Percentiles rank a stretch among this genome's conserved stretches.
Evolutionary conservation across 2,329 filamentous ascomycete genomes (phyloP).

Genomic region (Xylariaceae sp.): DNA sequence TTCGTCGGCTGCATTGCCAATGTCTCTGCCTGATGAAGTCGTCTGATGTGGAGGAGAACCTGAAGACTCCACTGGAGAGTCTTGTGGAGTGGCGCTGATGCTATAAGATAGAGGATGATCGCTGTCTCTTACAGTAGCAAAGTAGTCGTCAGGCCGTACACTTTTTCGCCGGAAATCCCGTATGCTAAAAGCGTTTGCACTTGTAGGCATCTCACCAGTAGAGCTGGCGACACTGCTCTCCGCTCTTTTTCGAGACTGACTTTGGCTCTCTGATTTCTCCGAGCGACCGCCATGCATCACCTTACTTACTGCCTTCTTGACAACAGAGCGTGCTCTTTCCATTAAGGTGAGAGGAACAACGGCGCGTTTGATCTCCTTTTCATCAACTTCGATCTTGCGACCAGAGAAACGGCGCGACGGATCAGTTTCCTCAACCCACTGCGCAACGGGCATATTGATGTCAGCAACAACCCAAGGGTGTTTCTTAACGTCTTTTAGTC

Average conservation of each 20-base stretch:
- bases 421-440: slow-evolving; percentile 94
- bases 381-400: slow-evolving; percentile 86
- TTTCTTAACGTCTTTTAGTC: slow-evolving; percentile 84
- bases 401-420: slow-evolving; percentile 72
- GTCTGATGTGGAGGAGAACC: slow-evolving; percentile 36
- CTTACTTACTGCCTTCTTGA: slow-evolving; percentile 62
- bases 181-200: slow-evolving; percentile 47
- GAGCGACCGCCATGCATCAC: slow-evolving; percentile 56
- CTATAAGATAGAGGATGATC: slow-evolving; percentile 75
- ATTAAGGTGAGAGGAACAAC: slow-evolving; percentile 86
- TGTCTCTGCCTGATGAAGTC: slow-evolving; percentile 35
- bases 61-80: slow-evolving; percentile 33
- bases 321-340: slow-evolving; percentile 73
- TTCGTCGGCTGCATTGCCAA: slow-evolving; percentile 33
- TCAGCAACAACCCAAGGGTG: slow-evolving; percentile 86
- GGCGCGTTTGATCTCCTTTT: slow-evolving; percentile 80
- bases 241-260: slow-evolving; percentile 49
- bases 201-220: slow-evolving; percentile 48
- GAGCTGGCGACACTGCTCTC: slow-evolving; percentile 62
- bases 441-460: slow-evolving; percentile 60
- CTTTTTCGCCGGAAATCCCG: slow-evolving; percentile 50
- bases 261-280: slow-evolving; percentile 54
- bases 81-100: slow-evolving; percentile 63
- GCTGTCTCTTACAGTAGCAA: slow-evolving; percentile 41
- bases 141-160: slow-evolving; percentile 51